Evolutionary conservation across 805 yeast genomes (phyloP), one percentile per base, ranked within the genome.

Genomic region (Candida dendrica): DNA sequence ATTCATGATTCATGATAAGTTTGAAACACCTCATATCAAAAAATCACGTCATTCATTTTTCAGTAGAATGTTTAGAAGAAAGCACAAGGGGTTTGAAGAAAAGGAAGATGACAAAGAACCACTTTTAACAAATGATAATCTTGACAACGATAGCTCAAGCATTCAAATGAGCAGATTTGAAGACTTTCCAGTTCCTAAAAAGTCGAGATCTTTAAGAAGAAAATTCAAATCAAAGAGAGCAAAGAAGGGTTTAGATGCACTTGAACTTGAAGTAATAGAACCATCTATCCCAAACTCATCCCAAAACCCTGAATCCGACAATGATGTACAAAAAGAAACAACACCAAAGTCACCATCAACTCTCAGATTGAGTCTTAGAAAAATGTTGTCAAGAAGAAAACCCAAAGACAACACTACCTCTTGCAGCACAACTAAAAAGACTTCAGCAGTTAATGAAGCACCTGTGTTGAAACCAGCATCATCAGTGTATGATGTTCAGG

Each of bases 401-500:
- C 8, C 19, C 14, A 36, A 24, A 8, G 17, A 36, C 13, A 3
- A 22, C 38, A 34, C 11, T 17, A 33, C 7, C 16, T 10, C 18
- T 18, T 33, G 16, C 11, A 9, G 18, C 11, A 33, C 6, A 33
- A 16, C 36, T 17, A 22, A 7, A 13, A 33, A 33, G 20, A 17
- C 10, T 16, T 18, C 19, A 16, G 9, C 6, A 8, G 18, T 8
- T 14, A 19, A 6, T 9, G 11, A 3, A 34, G 14, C 15, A 34
- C 10, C 9, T 20, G 16, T 19, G 14, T 13, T 19, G 14, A 34
- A 14, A 14, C 37, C 15, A 19, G 19, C 37, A 14, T 34, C 37
- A n/a, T 19, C 29, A 8, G 42, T 45, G 10, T 43, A 41, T 38
- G 49, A 46, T 3, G 53, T 39, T 0, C 42, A 43, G 8, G 54